Percentiles rank a stretch among this genome's conserved stretches.
Conservation (phyloP, 2,329 filamentous ascomycete species). For the Talaromyces marneffei region DNA sequence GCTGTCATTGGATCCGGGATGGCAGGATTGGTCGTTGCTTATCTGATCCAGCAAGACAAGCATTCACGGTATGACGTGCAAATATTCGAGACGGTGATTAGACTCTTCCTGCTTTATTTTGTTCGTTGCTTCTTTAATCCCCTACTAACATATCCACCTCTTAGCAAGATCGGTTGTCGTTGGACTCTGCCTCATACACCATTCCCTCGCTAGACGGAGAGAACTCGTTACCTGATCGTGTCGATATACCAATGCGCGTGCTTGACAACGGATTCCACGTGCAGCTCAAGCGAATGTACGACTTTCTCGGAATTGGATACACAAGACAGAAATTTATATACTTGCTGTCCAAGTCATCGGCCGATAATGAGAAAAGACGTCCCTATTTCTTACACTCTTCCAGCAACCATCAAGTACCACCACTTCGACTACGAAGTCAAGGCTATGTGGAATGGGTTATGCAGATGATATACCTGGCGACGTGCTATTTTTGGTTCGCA, state of each 20-base stretch:
- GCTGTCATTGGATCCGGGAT: slow-evolving; percentile 47
- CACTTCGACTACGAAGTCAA: slow-evolving; percentile 13
- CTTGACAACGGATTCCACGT: slow-evolving; percentile 51
- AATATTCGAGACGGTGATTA: slow-evolving; percentile 41
- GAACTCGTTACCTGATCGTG: neutral
- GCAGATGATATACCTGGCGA: neutral
- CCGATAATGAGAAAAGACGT: slow-evolving; percentile 1
- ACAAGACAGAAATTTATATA: slow-evolving; percentile 50
- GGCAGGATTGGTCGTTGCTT: slow-evolving; percentile 45
- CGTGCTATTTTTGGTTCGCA: slow-evolving; percentile 6
- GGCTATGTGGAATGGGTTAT: neutral
- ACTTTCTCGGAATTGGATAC: slow-evolving; percentile 48
- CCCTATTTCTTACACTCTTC: slow-evolving; percentile 5
- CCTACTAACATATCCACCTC: slow-evolving; percentile 11
- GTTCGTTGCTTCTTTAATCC: neutral
- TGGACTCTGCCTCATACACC: slow-evolving; percentile 43
- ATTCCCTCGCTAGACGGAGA: slow-evolving; percentile 18
- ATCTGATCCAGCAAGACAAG: slow-evolving; percentile 40
- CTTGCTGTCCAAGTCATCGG: slow-evolving; percentile 39
- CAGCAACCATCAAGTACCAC: slow-evolving; percentile 11
- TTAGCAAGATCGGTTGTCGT: slow-evolving; percentile 40
- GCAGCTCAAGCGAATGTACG: slow-evolving; percentile 53
- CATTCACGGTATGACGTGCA: slow-evolving; percentile 38
- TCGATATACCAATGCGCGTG: slow-evolving; percentile 49
- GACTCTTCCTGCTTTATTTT: neutral